Evolutionary conservation across 768 basidiomycete genomes (phyloP).

Genomic region (Austroboletus eburneus): DNA sequence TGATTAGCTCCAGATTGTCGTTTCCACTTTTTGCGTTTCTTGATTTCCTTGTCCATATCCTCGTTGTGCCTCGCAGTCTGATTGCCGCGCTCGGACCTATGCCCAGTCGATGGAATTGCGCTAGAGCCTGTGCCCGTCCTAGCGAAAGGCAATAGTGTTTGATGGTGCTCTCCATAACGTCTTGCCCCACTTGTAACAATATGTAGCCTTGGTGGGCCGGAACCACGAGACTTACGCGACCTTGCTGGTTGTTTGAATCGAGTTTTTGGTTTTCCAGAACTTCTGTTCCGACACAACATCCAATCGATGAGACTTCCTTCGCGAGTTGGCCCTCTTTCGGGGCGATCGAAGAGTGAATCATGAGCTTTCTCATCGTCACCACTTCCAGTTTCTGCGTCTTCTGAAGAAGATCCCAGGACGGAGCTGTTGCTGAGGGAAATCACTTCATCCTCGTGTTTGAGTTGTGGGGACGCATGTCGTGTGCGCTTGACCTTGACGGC

Average conservation of each 20-base stretch:
- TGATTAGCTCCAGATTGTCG: constrained; percentile 27
- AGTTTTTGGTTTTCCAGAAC: constrained; percentile 11
- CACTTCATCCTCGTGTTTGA: constrained; percentile 6
- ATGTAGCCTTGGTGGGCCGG: constrained; percentile 25
- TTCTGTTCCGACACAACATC: constrained; percentile 52
- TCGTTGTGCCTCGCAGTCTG: constrained; percentile 7
- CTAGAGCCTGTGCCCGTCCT: constrained; percentile 9
- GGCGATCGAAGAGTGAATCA: constrained; percentile 30
- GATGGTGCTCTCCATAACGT: constrained; percentile 32
- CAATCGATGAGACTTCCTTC: constrained; percentile 59
- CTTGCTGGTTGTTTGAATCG: constrained; percentile 11
- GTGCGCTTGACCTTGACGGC: constrained; percentile 22
- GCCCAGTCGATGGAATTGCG: constrained; percentile 5
- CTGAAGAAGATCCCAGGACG: constrained; percentile 5
- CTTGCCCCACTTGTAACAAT: constrained; percentile 37
- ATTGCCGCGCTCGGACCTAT: constrained; percentile 6
- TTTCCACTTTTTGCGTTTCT: constrained; percentile 20
- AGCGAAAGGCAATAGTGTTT: constrained; percentile 38
- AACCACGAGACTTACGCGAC: constrained; percentile 11
- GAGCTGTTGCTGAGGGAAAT: constrained; percentile 25
- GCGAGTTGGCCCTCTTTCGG: constrained; percentile 21
- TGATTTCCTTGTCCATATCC: constrained; percentile 3
- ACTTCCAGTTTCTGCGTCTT: constrained; percentile 10
- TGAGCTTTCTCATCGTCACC: constrained; percentile 33
- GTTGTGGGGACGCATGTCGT: constrained; percentile 6